Conservation (phyloP, 768 basidiomycete species). For the Lyophyllum semitale region DNA sequence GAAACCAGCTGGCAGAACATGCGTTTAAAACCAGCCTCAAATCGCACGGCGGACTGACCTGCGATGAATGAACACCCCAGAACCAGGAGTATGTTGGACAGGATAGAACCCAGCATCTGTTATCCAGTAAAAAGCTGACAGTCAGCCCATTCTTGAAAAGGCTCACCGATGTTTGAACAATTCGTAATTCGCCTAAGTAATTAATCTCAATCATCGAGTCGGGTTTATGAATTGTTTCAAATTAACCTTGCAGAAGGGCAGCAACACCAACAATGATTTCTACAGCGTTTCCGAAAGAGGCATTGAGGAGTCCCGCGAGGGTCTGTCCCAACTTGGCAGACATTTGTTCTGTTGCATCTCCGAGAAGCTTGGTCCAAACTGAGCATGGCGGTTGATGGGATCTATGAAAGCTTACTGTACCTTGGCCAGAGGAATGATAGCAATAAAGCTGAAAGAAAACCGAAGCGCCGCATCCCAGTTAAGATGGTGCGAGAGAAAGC, state of each 20-base stretch:
- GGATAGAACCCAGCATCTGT: conserved; percentile 87
- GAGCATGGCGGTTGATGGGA: conserved; percentile 5
- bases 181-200: conserved; percentile 72
- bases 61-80: conserved; percentile 91
- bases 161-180: conserved; percentile 88
- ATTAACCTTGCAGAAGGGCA: conserved; percentile 72
- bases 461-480: conserved; percentile 78
- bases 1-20: conserved; percentile 53
- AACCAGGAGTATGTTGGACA: conserved; percentile 89
- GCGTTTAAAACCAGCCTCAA: background rate
- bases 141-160: background rate
- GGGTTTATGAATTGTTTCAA: background rate
- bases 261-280: conserved; percentile 91
- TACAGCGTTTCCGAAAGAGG: conserved; percentile 81
- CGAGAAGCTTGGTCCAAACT: conserved; percentile 55
- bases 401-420: conserved; percentile 34
- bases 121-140: background rate
- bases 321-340: conserved; percentile 80
- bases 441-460: conserved; percentile 75
- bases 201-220: background rate
- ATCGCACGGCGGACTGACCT: conserved; percentile 39
- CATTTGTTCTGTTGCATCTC: conserved; percentile 82
- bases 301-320: conserved; percentile 84
- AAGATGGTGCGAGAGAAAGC: conserved; percentile 62
- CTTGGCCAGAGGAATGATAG: conserved; percentile 87